Evolutionary conservation across 192 early-diverging fungal species (phyloP).

Genomic region (Chytriomyces sp.): DNA sequence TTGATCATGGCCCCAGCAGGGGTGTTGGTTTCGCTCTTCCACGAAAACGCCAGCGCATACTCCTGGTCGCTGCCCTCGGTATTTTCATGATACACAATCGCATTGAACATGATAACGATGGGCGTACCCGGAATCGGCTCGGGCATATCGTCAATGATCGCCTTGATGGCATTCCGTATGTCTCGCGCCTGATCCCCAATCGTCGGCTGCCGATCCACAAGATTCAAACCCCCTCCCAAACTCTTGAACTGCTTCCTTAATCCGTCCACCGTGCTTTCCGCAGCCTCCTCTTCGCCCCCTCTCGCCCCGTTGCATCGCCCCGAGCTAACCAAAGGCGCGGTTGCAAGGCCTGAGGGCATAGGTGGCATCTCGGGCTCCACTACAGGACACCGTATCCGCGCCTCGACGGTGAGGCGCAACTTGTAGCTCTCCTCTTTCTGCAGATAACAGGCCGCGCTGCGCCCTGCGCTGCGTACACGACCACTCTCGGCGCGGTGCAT

Average conservation of each 20-base stretch:
- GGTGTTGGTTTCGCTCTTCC: slow-evolving; percentile 30
- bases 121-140: slow-evolving; percentile 35
- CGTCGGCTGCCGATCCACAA: not conserved
- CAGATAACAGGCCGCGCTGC: slow-evolving; percentile 33
- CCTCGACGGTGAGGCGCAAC: slow-evolving; percentile 31
- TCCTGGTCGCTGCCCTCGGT: not conserved
- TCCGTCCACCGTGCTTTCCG: not conserved
- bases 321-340: not conserved
- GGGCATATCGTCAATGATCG: slow-evolving; percentile 32
- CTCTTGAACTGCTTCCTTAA: not conserved
- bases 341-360: not conserved
- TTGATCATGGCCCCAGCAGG: slow-evolving; percentile 28
- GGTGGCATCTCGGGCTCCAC: slow-evolving; percentile 3
- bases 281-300: not conserved
- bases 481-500: slow-evolving; percentile 21
- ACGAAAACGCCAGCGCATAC: slow-evolving; percentile 30
- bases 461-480: slow-evolving; percentile 30
- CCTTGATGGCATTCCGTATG: slow-evolving; percentile 28
- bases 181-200: slow-evolving; percentile 31
- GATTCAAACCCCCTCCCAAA: not conserved
- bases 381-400: slow-evolving; percentile 16
- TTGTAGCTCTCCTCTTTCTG: slow-evolving; percentile 32
- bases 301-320: not conserved
- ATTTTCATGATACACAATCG: slow-evolving; percentile 30
- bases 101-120: slow-evolving; percentile 35